Percentiles rank a stretch among this genome's conserved stretches.
Evolutionary conservation across 495 filamentous ascomycete species (phyloP).

Genomic region (Evernia prunastri): DNA sequence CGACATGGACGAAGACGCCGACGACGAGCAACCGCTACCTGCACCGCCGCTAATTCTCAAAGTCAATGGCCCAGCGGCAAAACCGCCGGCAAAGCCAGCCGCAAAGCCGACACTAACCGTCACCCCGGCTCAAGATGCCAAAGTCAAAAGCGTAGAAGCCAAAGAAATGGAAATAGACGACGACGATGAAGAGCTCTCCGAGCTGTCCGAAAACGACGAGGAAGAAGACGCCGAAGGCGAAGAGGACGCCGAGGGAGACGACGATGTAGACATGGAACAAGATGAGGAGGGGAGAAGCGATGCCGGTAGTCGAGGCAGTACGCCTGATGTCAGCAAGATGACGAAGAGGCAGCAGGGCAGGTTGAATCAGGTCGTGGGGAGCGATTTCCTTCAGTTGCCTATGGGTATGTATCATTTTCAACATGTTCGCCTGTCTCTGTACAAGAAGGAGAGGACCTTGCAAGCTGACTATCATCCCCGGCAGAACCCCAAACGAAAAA

Average conservation of each 20-base stretch:
- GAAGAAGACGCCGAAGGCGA: constrained; percentile 47
- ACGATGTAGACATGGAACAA: constrained; percentile 51
- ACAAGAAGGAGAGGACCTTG: not conserved
- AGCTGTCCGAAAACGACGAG: constrained; percentile 45
- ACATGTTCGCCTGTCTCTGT: not conserved
- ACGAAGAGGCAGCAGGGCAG: constrained; percentile 80
- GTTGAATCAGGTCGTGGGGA: constrained; percentile 61
- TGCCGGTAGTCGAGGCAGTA: constrained; percentile 54
- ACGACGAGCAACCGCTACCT: constrained; percentile 38
- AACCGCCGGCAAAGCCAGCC: constrained; percentile 23
- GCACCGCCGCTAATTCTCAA: constrained; percentile 29
- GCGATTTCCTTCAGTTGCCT: constrained; percentile 75
- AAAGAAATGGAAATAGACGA: constrained; percentile 55
- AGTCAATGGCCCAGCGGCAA: constrained; percentile 23
- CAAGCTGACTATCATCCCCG: constrained; percentile 22
- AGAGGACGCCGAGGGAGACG: constrained; percentile 48
- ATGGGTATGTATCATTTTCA: constrained; percentile 51
- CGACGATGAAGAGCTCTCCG: constrained; percentile 45
- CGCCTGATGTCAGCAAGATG: constrained; percentile 75
- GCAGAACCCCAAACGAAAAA: constrained; percentile 91
- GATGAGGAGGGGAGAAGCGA: constrained; percentile 55
- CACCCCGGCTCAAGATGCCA: constrained; percentile 34
- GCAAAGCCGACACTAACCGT: constrained; percentile 35
- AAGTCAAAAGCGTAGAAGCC: constrained; percentile 48
- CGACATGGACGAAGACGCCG: constrained; percentile 54